phyloP scores from a whole-genome alignment of 805 yeast genomes.

The Candida piceae region DNA sequence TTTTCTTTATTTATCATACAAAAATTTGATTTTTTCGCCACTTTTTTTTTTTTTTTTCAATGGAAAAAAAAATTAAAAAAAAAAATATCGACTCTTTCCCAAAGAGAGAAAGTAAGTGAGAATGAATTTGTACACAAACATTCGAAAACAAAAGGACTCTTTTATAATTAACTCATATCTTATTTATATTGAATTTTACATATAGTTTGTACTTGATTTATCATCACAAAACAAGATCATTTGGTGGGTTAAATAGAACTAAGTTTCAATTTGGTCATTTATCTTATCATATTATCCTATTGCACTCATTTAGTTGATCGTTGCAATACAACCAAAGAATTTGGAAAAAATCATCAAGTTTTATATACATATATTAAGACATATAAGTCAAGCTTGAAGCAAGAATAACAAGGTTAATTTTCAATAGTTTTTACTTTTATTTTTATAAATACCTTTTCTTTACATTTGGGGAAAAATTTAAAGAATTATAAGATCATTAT shows the following conservation, averaged over 20 bases:
- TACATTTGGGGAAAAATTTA: conserved; percentile 2
- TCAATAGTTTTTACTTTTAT: no score
- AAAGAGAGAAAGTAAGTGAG: no score
- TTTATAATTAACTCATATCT: no score
- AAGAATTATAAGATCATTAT: not conserved
- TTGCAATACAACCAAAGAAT: conserved; percentile 16
- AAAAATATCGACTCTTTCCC: no score
- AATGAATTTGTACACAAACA: no score
- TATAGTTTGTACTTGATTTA: no score
- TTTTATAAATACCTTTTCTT: no score
- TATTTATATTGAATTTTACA: no score
- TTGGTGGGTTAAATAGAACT: conserved; percentile 11
- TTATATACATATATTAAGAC: no score
- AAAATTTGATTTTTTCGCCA: conserved; percentile 13
- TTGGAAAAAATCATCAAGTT: not conserved
- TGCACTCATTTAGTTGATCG: conserved; percentile 31
- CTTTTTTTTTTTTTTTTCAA: conserved; percentile 18
- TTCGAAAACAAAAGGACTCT: no score
- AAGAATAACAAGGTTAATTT: not conserved
- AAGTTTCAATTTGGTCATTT: conserved; percentile 7
- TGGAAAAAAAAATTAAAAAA: conserved; percentile 11
- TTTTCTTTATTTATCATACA: not conserved
- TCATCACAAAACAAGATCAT: conserved; percentile 9
- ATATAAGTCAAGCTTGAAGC: not conserved
- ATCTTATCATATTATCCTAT: conserved; percentile 8